These are phyloP conservation scores for Podospora pseudocomata DNA, from an alignment of 495 filamentous ascomycete species.

Conservation along the genomic window DNA sequence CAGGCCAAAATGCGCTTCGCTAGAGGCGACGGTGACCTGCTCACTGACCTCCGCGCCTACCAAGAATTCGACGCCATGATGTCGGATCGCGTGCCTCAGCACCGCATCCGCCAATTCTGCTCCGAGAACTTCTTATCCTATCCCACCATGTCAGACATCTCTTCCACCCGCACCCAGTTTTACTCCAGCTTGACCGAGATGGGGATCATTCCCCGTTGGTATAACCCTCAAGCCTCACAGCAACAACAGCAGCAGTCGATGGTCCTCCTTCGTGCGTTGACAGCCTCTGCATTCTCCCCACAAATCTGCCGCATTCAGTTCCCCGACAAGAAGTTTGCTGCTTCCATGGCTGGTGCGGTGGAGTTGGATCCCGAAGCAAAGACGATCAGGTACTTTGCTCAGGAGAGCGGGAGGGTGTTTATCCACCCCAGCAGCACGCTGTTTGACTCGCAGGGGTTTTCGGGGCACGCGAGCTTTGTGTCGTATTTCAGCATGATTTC, in stretches of 20 bases:
- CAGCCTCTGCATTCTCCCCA: constrained; percentile 88
- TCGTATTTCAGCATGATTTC: constrained; percentile 87
- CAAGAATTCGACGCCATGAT: constrained; percentile 71
- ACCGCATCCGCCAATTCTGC: constrained; percentile 73
- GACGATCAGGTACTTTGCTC: constrained; percentile 86
- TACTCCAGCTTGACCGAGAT: constrained; percentile 80
- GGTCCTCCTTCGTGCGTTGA: constrained; percentile 73
- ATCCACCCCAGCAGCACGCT: constrained; percentile 84
- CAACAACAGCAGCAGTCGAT: constrained; percentile 31
- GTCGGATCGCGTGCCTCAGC: constrained; percentile 49
- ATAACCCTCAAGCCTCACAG: constrained; percentile 29
- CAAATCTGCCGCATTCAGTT: constrained; percentile 87
- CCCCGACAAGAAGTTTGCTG: constrained; percentile 91
- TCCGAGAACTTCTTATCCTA: constrained; percentile 81
- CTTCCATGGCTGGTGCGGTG: constrained; percentile 77
- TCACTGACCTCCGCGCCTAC: constrained; percentile 81
- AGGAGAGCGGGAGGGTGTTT: constrained; percentile 84
- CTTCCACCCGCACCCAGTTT: constrained; percentile 80
- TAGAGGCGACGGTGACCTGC: constrained; percentile 73
- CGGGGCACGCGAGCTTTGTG: constrained; percentile 65
- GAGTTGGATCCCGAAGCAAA: constrained; percentile 89
- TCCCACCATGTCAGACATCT: constrained; percentile 80
- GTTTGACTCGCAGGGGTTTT: constrained; percentile 74
- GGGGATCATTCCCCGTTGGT: constrained; percentile 60
- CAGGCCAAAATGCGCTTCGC: constrained; percentile 73